These are phyloP conservation scores for Ordospora pajunii DNA, from an alignment of 371 early-diverging fungal genomes.

Conservation along the genomic window DNA sequence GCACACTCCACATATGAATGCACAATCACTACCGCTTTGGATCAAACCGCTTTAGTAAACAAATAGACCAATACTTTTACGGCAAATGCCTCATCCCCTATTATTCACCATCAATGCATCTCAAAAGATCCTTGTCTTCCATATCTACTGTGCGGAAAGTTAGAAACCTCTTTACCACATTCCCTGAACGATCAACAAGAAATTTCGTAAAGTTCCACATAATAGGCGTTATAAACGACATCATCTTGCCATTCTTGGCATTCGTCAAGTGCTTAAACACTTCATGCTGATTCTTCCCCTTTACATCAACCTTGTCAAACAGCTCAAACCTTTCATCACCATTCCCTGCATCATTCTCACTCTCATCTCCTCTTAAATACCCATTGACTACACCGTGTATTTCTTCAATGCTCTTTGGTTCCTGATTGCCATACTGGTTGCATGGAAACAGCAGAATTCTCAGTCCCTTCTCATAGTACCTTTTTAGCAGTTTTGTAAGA, in stretches of 20 bases:
- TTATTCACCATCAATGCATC: background rate
- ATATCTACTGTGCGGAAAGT: slow-evolving; percentile 46
- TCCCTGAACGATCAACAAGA: slow-evolving; percentile 66
- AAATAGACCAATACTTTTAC: background rate
- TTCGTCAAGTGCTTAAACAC: slow-evolving; percentile 65
- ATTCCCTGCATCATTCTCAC: background rate
- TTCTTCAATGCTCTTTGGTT: slow-evolving; percentile 64
- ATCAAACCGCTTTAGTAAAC: background rate
- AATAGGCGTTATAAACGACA: slow-evolving; percentile 61
- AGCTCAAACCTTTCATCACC: slow-evolving; percentile 68
- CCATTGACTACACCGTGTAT: slow-evolving; percentile 35
- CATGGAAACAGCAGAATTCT: slow-evolving; percentile 69
- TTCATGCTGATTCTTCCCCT: slow-evolving; percentile 67
- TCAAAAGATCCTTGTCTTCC: slow-evolving; percentile 23
- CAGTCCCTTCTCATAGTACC: slow-evolving; percentile 68
- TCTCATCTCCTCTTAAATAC: slow-evolving; percentile 28
- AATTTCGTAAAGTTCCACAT: slow-evolving; percentile 66
- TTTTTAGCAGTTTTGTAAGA: slow-evolving; percentile 69
- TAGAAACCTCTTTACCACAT: slow-evolving; percentile 65
- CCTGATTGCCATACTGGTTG: slow-evolving; percentile 75
- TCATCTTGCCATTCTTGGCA: slow-evolving; percentile 64
- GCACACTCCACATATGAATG: too few relatives aligned
- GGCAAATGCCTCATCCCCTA: background rate
- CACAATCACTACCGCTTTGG: too few relatives aligned
- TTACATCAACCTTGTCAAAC: slow-evolving; percentile 75